These are phyloP conservation scores for Alternaria longipes DNA, from an alignment of 2,329 filamentous ascomycete species.

Conservation along the genomic window DNA sequence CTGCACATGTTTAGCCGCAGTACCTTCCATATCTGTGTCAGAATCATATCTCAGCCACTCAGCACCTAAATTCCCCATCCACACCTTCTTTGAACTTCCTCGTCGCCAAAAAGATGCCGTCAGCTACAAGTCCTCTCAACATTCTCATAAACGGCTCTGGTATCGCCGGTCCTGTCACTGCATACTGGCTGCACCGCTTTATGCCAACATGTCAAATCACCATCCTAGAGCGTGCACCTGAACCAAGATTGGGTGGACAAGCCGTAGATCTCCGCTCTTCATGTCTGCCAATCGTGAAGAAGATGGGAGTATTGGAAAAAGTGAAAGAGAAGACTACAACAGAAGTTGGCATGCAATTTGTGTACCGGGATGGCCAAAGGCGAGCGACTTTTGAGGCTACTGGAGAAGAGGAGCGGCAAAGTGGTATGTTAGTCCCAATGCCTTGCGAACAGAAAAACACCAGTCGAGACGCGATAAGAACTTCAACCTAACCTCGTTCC, in stretches of 20 bases:
- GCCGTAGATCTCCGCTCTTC: slow-evolving; percentile 65
- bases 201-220: slow-evolving; percentile 46
- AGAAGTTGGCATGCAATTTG: slow-evolving; percentile 59
- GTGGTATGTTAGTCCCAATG: not conserved
- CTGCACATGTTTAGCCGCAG: not conserved
- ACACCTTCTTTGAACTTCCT: not conserved
- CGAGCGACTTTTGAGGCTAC: slow-evolving; percentile 47
- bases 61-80: not conserved
- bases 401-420: slow-evolving; percentile 9
- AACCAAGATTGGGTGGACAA: slow-evolving; percentile 58
- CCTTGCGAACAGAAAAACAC: not conserved
- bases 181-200: slow-evolving; percentile 57
- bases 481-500: not conserved
- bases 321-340: slow-evolving; percentile 54
- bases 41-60: not conserved
- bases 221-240: slow-evolving; percentile 54
- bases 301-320: slow-evolving; percentile 61
- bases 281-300: slow-evolving; percentile 53
- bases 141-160: slow-evolving; percentile 44
- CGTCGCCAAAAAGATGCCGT: not conserved
- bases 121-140: slow-evolving; percentile 17
- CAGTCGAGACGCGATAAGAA: not conserved
- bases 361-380: slow-evolving; percentile 39
- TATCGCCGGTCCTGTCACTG: slow-evolving; percentile 54
- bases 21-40: not conserved